A percentile compares a stretch with the other conserved stretches of the same genome.
Evolutionary conservation across 805 yeast genomes (phyloP).

Genomic region (Yarrowia bubula): DNA sequence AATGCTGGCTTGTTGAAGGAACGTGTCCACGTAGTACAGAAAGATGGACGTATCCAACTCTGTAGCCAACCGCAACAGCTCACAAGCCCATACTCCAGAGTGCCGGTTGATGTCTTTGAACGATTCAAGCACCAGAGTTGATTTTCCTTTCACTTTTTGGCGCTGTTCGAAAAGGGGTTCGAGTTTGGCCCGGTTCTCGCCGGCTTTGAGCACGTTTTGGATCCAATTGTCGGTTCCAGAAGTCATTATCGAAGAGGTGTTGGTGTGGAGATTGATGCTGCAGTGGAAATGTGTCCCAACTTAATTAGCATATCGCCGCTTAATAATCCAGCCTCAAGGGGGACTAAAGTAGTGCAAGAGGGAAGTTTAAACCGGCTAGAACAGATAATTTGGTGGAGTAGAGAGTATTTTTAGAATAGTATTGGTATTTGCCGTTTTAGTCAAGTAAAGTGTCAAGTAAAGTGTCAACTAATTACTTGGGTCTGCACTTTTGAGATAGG

Average conservation of each 20-base stretch:
- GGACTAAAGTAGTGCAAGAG: too few relatives aligned
- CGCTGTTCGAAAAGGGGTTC: not conserved
- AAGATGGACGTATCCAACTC: constrained; percentile 9
- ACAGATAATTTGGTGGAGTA: too few relatives aligned
- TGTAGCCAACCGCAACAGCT: not conserved
- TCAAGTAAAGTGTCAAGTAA: too few relatives aligned
- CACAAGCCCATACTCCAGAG: constrained; percentile 16
- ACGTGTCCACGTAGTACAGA: constrained; percentile 1
- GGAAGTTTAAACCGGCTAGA: too few relatives aligned
- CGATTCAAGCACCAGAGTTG: constrained; percentile 1
- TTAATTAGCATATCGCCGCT: too few relatives aligned
- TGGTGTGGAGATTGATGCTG: not conserved
- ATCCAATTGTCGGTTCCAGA: constrained; percentile 2
- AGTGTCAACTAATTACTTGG: too few relatives aligned
- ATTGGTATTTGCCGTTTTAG: too few relatives aligned
- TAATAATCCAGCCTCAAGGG: too few relatives aligned
- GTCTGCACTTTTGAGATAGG: too few relatives aligned
- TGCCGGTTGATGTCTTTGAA: constrained; percentile 4
- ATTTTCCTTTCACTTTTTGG: not conserved
- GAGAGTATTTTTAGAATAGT: too few relatives aligned
- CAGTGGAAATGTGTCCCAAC: not conserved
- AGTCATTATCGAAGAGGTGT: not conserved
- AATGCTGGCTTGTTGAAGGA: not conserved
- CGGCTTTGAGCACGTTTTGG: not conserved
- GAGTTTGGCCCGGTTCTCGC: not conserved